These are phyloP conservation scores for grape (Vitis vinifera) DNA, from an alignment of 164 flowering plant species.

Conservation along the genomic window DNA sequence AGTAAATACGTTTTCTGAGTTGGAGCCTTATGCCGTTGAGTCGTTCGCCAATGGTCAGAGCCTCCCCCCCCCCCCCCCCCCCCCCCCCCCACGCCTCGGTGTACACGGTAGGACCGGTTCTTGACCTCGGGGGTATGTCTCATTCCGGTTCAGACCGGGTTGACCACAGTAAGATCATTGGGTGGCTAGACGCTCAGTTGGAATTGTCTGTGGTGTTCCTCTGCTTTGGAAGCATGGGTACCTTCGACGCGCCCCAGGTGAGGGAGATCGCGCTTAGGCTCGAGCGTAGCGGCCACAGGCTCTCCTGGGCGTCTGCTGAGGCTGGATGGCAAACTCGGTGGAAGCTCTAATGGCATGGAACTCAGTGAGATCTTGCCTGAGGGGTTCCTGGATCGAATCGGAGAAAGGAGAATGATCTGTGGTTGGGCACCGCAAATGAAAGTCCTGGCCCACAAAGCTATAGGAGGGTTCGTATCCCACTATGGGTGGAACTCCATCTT, in stretches of 20 bases:
- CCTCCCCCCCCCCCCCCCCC: too few relatives aligned
- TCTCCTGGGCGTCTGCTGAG: conserved; percentile 2
- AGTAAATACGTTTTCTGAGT: conserved; percentile 35
- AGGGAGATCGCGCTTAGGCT: not conserved
- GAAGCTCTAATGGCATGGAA: not conserved
- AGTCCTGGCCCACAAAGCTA: conserved; percentile 5
- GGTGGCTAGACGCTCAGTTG: too few relatives aligned
- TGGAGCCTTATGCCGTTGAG: conserved; percentile 24
- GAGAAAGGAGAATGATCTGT: conserved; percentile 9
- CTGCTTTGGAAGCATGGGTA: too few relatives aligned
- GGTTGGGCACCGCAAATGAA: conserved; percentile 15
- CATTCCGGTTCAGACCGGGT: too few relatives aligned
- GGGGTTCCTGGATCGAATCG: conserved; percentile 16
- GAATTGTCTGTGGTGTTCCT: too few relatives aligned
- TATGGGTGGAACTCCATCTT: conserved; percentile 21
- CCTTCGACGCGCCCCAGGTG: too few relatives aligned
- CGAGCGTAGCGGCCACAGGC: not conserved
- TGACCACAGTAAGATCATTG: too few relatives aligned
- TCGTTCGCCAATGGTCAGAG: not conserved
- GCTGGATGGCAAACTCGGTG: too few relatives aligned
- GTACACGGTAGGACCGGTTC: not conserved
- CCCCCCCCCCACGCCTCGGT: too few relatives aligned
- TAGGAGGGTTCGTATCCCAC: conserved; percentile 15
- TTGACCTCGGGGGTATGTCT: not conserved
- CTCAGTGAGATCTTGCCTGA: conserved; percentile 13